These are phyloP conservation scores for Trypanosoma theileri DNA, from an alignment of 208 protist genomes.

Conservation along the genomic window DNA sequence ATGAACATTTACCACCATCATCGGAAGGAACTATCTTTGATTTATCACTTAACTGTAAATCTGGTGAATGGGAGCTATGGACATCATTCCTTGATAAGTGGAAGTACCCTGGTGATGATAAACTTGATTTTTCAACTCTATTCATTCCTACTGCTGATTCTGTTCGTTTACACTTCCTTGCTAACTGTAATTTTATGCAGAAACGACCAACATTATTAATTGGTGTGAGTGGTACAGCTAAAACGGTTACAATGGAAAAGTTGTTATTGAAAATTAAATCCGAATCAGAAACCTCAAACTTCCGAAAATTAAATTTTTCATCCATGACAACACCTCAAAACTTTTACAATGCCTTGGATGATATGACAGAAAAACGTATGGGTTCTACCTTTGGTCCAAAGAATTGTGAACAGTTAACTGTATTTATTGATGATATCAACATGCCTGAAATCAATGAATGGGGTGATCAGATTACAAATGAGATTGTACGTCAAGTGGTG, in stretches of 20 bases:
- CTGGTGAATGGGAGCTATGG: constrained; percentile 90
- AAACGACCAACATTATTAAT: constrained; percentile 86
- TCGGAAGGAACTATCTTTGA: constrained; percentile 91
- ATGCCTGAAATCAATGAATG: constrained; percentile 96
- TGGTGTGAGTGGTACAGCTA: constrained; percentile 94
- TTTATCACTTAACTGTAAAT: constrained; percentile 93
- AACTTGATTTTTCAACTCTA: constrained; percentile 92
- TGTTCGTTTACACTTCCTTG: constrained; percentile 93
- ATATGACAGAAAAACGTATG: constrained; percentile 95
- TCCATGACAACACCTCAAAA: constrained; percentile 93
- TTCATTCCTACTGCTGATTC: constrained; percentile 97
- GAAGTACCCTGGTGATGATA: constrained; percentile 92
- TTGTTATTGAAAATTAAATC: constrained; percentile 84
- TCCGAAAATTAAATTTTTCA: constrained; percentile 94
- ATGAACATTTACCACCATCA: constrained; percentile 57
- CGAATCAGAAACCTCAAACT: constrained; percentile 80
- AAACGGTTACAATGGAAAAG: constrained; percentile 94
- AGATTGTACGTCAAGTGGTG: constrained; percentile 94
- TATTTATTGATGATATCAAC: constrained; percentile 97
- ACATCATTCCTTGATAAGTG: constrained; percentile 84
- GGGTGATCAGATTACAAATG: constrained; percentile 96
- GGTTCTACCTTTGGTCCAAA: constrained; percentile 94
- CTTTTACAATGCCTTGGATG: constrained; percentile 92
- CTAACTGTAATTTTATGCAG: constrained; percentile 89
- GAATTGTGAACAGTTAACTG: constrained; percentile 85